Evolutionary conservation across 768 basidiomycete species (phyloP).

Genomic region (Leucosporidium scottii): DNA sequence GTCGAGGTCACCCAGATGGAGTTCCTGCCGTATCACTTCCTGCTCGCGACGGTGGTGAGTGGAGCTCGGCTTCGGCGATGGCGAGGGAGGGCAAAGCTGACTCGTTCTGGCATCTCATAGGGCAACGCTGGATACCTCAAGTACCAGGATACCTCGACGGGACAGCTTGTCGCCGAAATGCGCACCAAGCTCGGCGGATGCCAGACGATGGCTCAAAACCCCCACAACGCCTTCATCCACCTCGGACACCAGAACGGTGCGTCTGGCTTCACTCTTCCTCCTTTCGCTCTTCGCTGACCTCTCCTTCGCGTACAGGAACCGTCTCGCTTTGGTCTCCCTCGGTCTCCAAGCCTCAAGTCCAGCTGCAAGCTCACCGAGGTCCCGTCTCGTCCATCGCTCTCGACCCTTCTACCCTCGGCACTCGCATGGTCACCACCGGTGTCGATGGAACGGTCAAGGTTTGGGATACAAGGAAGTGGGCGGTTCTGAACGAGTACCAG

Average conservation of each 20-base stretch:
- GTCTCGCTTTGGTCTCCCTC: slow-evolving; percentile 98
- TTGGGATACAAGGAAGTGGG: slow-evolving; percentile 98
- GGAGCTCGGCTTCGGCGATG: neutral
- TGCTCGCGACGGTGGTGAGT: slow-evolving; percentile 74
- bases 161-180: slow-evolving; percentile 74
- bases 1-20: slow-evolving; percentile 85
- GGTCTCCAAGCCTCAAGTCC: slow-evolving; percentile 81
- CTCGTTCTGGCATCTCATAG: slow-evolving; percentile 42
- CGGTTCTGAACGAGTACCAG: slow-evolving; percentile 72
- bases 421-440: slow-evolving; percentile 86
- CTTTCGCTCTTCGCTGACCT: neutral
- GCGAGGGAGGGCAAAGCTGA: slow-evolving; percentile 5
- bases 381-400: slow-evolving; percentile 73
- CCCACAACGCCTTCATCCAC: slow-evolving; percentile 86
- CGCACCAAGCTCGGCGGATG: slow-evolving; percentile 84
- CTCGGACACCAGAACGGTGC: slow-evolving; percentile 86
- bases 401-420: slow-evolving; percentile 74
- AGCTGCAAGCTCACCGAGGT: slow-evolving; percentile 81
- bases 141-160: slow-evolving; percentile 96
- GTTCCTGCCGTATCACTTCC: slow-evolving; percentile 92
- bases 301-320: slow-evolving; percentile 42
- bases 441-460: slow-evolving; percentile 83
- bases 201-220: slow-evolving; percentile 77
- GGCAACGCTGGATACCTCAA: slow-evolving; percentile 86
- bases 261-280: slow-evolving; percentile 5